phyloP scores from a whole-genome alignment of 768 basidiomycete species.

The Phlegmacium glaucopus region DNA sequence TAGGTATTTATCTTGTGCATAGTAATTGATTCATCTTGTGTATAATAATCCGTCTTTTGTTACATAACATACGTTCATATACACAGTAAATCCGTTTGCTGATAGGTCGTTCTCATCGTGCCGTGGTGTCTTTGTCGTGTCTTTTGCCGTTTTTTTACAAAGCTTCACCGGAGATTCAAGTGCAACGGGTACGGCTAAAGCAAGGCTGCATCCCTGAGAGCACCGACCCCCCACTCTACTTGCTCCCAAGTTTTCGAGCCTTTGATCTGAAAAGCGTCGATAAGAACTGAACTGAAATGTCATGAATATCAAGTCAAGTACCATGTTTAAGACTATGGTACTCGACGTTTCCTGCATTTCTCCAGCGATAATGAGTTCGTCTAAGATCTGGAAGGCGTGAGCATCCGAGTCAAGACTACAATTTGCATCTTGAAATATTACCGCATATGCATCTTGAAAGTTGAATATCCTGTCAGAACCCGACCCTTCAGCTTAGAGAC shows the following conservation, averaged over 20 bases:
- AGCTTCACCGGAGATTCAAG: too few species aligned
- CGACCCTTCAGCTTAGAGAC: neutral
- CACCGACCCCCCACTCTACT: constrained; percentile 1
- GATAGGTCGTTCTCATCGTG: too few species aligned
- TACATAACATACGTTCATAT: neutral
- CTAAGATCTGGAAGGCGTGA: constrained; percentile 58
- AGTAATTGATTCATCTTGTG: too few species aligned
- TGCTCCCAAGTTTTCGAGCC: constrained; percentile 10
- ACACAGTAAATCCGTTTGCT: too few species aligned
- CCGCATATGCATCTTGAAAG: constrained; percentile 94
- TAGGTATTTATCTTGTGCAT: neutral
- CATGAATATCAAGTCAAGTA: constrained; percentile 6
- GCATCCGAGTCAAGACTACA: neutral
- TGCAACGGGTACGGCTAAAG: too few species aligned
- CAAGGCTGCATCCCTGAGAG: constrained; percentile 1
- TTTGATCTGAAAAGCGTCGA: constrained; percentile 4
- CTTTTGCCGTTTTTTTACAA: too few species aligned
- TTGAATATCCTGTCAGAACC: constrained; percentile 79
- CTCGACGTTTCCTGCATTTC: constrained; percentile 94
- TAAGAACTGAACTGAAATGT: neutral
- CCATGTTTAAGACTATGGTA: constrained; percentile 48
- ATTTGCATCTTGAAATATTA: constrained; percentile 23
- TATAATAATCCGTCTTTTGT: too few species aligned
- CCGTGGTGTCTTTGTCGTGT: too few species aligned
- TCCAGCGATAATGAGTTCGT: constrained; percentile 91